A percentile compares a stretch with the other conserved stretches of the same genome.
Conservation (phyloP, 257 asterid species). For the Solanum peruvianum region DNA sequence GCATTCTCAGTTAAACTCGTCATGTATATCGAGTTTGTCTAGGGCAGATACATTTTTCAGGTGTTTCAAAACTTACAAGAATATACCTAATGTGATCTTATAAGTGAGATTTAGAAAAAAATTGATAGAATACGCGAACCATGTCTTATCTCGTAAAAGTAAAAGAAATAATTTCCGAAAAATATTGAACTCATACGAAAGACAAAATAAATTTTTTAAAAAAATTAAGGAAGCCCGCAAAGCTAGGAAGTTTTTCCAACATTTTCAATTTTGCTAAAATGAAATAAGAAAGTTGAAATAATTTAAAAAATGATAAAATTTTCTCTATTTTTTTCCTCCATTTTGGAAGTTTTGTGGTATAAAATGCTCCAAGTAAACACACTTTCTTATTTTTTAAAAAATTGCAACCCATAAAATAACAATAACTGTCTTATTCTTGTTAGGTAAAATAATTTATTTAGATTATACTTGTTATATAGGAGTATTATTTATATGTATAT, state of each 20-base stretch:
- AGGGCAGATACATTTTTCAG: neutral
- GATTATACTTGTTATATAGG: neutral
- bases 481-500: neutral
- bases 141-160: too few relatives aligned
- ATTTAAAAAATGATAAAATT: neutral
- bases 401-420: neutral
- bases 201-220: too few relatives aligned
- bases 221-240: neutral
- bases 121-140: rapidly evolving
- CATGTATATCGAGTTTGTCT: neutral
- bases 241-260: neutral
- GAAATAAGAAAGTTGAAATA: neutral
- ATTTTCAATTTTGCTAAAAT: neutral
- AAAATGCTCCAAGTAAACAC: neutral
- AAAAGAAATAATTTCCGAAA: too few relatives aligned
- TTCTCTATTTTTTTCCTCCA: neutral
- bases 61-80: too few relatives aligned
- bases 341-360: neutral
- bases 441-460: neutral
- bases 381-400: neutral
- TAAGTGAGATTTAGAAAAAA: rapidly evolving
- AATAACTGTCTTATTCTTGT: neutral
- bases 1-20: too few relatives aligned
- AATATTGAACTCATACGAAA: rapidly evolving
- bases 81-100: neutral